phyloP scores from a whole-genome alignment of 768 basidiomycete genomes.

The Dictyophora rubrovolvata region DNA sequence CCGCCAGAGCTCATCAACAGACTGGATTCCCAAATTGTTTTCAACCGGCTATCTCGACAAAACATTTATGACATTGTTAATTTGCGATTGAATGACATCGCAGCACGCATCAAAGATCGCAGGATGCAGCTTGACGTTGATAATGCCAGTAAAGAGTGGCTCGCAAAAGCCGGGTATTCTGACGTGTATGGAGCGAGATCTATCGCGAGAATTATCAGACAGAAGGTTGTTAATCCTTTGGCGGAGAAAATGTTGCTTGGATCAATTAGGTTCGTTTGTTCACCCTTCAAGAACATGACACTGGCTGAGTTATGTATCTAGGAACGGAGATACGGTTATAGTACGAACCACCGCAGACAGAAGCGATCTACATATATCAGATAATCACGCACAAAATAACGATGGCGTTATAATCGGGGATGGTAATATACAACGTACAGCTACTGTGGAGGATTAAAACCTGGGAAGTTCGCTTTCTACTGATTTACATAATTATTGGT shows the following conservation, averaged over 20 bases:
- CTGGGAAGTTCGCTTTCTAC: too few relatives aligned
- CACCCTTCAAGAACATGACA: background rate
- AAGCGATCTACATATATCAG: constrained; percentile 40
- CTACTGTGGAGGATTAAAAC: too few relatives aligned
- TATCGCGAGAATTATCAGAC: constrained; percentile 77
- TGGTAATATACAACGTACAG: too few relatives aligned
- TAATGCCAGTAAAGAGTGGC: constrained; percentile 49
- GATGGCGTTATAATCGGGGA: too few relatives aligned
- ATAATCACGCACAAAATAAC: constrained; percentile 47
- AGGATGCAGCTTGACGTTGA: constrained; percentile 67
- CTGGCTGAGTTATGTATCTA: constrained; percentile 13
- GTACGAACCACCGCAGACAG: constrained; percentile 38
- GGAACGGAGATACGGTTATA: constrained; percentile 59
- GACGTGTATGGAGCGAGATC: constrained; percentile 81
- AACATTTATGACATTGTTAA: constrained; percentile 73
- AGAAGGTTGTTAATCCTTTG: constrained; percentile 71
- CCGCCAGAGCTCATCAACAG: constrained; percentile 87
- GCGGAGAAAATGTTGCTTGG: constrained; percentile 74
- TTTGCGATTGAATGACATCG: constrained; percentile 67
- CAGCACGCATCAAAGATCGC: constrained; percentile 48
- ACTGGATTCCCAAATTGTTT: constrained; percentile 77
- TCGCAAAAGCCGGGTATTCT: constrained; percentile 72
- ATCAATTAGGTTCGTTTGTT: constrained; percentile 48
- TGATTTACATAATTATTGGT: too few relatives aligned
- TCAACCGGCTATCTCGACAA: constrained; percentile 74